Evolutionary conservation across 805 yeast species (phyloP), one percentile per base, ranked within the genome.

Genomic region (Tetrapisispora nanseiensis): DNA sequence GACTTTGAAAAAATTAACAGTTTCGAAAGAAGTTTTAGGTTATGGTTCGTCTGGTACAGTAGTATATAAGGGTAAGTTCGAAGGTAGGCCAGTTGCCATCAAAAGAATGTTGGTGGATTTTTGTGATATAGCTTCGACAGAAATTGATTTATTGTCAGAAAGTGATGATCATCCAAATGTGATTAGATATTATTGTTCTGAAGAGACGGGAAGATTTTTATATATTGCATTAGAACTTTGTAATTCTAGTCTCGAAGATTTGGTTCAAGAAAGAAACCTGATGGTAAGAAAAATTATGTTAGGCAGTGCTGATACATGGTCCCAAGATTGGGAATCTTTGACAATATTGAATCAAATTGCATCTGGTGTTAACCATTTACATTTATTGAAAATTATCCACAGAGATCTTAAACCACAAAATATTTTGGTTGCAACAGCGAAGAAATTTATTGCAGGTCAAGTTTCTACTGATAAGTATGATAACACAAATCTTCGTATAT

Each of bases 151-250:
- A 12, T 65, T 90, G 27, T 95, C 90, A 45, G 97, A 90, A 58
- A 85, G 95, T 65, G 98, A 92, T 54, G 95, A 87, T 59, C 97
- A 90, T 62, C 92, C 96, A 2, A 92, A 92, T 57, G 97, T 92
- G 19, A 78, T 92, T 6, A 67, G 97, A 42, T 92, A 92, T 59
- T 92, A 78, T 57, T 90, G 96, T 63, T 86, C 94, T n/a, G 94
- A 90, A 57, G 79, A 84, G 26, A 81, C 84, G 33, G 95, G 86
- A 46, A 77, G 82, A 55, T 92, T 92, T 57, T 65, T 90, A 41
- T 90, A 86, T 62, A 90, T 92, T 66, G 98, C 97, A 0, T 65
- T 92, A 43, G 98, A 92, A 56, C 70, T 90, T 19, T 92, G 98
- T 64, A 75, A 81, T 15, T 87, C 95, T 7, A 82, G 95, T 1